Percentiles rank a stretch among this genome's conserved stretches.
Evolutionary conservation across 225 moss, liverwort and hornwort species (phyloP).

Genomic region (Marchantia paleacea): DNA sequence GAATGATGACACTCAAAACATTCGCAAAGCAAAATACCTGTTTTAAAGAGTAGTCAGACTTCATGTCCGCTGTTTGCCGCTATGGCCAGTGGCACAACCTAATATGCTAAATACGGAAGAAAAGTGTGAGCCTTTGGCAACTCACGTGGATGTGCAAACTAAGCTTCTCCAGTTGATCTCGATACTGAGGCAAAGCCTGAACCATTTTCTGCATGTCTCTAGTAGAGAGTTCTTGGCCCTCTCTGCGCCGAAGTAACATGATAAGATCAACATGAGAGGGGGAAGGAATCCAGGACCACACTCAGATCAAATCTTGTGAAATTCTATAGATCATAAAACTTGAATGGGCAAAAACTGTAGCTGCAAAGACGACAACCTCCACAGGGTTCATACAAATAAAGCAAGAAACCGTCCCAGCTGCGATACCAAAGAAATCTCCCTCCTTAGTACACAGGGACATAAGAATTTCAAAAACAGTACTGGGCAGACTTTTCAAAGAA

Average conservation of each 20-base stretch:
- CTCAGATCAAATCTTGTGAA: no score
- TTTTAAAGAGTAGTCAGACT: no score
- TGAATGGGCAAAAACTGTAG: not conserved
- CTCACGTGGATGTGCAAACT: slow-evolving; percentile 93
- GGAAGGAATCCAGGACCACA: no score
- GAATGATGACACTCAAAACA: no score
- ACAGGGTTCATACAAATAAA: not conserved
- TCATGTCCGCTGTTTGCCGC: no score
- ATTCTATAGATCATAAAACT: no score
- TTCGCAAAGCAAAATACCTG: no score
- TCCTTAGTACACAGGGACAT: not conserved
- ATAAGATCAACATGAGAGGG: not conserved
- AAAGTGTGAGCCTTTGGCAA: not conserved
- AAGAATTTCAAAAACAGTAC: not conserved
- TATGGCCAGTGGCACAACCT: no score
- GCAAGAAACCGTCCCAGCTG: not conserved
- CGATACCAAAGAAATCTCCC: not conserved
- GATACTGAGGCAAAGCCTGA: slow-evolving; percentile 90
- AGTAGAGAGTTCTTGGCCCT: slow-evolving; percentile 79
- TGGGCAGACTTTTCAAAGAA: not conserved
- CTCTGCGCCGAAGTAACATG: slow-evolving; percentile 39
- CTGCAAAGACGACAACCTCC: not conserved
- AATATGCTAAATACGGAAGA: not conserved
- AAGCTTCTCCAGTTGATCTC: slow-evolving; percentile 91
- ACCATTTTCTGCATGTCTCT: slow-evolving; percentile 99